Evolutionary conservation across 805 yeast species (phyloP).

Genomic region (Hanseniaspora vineae): DNA sequence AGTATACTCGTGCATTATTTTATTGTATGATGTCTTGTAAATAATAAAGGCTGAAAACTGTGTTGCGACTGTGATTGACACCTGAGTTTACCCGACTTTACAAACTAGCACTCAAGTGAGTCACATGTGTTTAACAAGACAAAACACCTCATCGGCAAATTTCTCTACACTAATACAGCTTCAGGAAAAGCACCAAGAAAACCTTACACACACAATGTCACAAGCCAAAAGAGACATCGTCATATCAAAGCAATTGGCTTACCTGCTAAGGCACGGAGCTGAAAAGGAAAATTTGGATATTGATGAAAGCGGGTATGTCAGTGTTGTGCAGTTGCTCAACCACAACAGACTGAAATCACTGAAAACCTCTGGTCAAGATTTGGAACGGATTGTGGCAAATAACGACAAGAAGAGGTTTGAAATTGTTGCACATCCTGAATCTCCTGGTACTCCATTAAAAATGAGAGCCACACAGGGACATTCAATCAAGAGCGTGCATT

Average conservation of each 20-base stretch:
- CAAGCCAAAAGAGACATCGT: constrained; percentile 29
- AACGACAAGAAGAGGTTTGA: constrained; percentile 67
- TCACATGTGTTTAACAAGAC: no score
- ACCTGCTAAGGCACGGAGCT: constrained; percentile 81
- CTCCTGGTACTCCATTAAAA: no score
- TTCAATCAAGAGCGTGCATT: constrained; percentile 36
- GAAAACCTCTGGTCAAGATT: constrained; percentile 41
- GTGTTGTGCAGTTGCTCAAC: constrained; percentile 36
- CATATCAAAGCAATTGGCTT: constrained; percentile 65
- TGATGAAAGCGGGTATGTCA: constrained; percentile 54
- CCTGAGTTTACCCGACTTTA: no score
- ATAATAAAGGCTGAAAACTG: no score
- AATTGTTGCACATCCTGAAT: constrained; percentile 25
- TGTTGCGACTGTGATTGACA: no score
- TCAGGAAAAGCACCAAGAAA: no score
- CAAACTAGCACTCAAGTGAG: no score
- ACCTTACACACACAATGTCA: no score
- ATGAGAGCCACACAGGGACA: constrained; percentile 96
- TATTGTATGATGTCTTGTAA: no score
- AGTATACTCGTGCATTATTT: no score
- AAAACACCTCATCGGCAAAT: no score
- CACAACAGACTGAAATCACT: constrained; percentile 48
- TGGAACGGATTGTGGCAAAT: constrained; percentile 43
- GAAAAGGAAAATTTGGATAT: constrained; percentile 49
- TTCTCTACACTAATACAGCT: no score